Conservation (phyloP, 139 green algal species). For the Micractinium conductrix region DNA sequence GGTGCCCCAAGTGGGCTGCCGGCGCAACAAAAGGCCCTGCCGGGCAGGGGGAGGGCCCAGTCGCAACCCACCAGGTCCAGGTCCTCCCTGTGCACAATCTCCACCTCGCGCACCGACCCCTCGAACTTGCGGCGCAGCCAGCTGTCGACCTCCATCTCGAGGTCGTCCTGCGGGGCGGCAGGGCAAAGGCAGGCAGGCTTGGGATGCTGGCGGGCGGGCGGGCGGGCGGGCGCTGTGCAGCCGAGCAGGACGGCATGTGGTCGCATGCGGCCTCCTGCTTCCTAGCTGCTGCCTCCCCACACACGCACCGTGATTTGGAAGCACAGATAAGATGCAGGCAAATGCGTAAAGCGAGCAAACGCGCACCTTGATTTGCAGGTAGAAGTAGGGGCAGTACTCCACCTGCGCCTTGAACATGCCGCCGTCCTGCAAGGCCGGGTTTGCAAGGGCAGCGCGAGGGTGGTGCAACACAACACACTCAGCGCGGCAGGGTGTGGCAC, state of each 20-base stretch:
- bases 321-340: background rate
- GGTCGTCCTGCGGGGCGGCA: slow-evolving; percentile 48
- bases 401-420: slow-evolving; percentile 93
- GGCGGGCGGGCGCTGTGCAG: background rate
- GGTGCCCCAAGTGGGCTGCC: background rate
- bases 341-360: too few relatives aligned
- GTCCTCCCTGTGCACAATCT: slow-evolving; percentile 88
- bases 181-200: background rate
- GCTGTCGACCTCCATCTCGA: slow-evolving; percentile 89
- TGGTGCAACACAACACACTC: background rate
- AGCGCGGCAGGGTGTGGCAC: background rate
- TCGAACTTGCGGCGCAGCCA: slow-evolving; percentile 83
- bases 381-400: slow-evolving; percentile 92
- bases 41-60: too few relatives aligned
- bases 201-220: background rate
- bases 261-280: background rate
- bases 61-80: slow-evolving; percentile 90
- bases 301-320: background rate
- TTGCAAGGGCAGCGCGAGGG: background rate
- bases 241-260: background rate
- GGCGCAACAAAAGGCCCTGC: too few relatives aligned
- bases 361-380: slow-evolving; percentile 77
- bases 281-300: background rate
- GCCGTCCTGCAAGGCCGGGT: slow-evolving; percentile 90
- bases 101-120: slow-evolving; percentile 71